phyloP scores from a whole-genome alignment of 306 rosid genomes.

The Rosa persica region DNA sequence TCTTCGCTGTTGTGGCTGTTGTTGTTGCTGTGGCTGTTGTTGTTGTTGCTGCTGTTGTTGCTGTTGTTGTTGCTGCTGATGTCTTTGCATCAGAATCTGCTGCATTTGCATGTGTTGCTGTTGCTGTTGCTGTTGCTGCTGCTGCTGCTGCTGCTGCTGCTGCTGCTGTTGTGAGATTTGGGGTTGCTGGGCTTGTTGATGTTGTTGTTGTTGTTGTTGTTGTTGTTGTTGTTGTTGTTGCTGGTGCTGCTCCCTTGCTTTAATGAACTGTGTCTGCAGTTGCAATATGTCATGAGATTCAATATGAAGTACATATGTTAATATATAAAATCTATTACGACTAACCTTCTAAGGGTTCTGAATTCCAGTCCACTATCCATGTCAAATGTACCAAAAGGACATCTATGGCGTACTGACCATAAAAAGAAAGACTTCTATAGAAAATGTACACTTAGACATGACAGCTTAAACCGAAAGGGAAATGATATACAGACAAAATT shows the following conservation, averaged over 20 bases:
- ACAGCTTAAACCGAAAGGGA: background rate
- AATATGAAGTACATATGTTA: conserved; percentile 10
- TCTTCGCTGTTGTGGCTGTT: conserved; percentile 74
- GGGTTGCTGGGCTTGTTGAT: conserved; percentile 28
- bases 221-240: conserved; percentile 64
- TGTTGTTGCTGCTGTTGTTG: conserved; percentile 43
- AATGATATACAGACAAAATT: background rate
- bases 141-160: conserved; percentile 61
- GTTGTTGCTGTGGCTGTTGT: conserved; percentile 48
- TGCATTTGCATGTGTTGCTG: conserved; percentile 37
- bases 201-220: conserved; percentile 52
- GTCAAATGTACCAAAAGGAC: conserved; percentile 3
- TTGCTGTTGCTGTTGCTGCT: no score
- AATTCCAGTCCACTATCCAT: conserved; percentile 15
- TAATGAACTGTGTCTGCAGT: conserved; percentile 77
- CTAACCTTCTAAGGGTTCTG: conserved; percentile 3
- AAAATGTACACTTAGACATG: background rate
- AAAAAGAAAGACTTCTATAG: background rate
- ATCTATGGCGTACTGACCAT: background rate
- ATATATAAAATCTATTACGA: background rate
- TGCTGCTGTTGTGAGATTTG: conserved; percentile 51
- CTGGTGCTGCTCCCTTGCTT: conserved; percentile 93
- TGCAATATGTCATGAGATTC: conserved; percentile 36
- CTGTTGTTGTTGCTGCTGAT: conserved; percentile 65
- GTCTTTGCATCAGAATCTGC: conserved; percentile 50